These are phyloP conservation scores for Pichia thaimueangensis DNA, from an alignment of 805 yeast species.

Conservation along the genomic window DNA sequence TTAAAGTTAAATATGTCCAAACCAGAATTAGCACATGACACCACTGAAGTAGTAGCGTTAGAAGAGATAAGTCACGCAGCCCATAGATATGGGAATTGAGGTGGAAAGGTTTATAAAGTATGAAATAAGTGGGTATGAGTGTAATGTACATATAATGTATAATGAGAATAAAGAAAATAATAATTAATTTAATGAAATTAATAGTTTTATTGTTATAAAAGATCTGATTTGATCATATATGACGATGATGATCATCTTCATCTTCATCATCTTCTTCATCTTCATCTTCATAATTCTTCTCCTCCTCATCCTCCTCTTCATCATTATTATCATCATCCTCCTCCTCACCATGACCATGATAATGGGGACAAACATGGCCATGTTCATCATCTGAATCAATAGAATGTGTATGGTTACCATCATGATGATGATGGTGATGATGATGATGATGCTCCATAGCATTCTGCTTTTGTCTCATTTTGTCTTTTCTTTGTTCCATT, in stretches of 20 bases:
- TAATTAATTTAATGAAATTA: no score
- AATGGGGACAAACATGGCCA: background rate
- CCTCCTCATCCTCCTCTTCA: background rate
- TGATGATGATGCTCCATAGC: background rate
- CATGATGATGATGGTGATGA: background rate
- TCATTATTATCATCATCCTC: background rate
- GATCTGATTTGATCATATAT: no score
- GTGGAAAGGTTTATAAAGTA: no score
- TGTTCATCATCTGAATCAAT: background rate
- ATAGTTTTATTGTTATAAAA: no score
- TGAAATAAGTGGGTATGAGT: no score
- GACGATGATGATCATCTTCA: background rate
- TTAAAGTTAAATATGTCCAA: conserved; percentile 20
- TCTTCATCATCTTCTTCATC: background rate
- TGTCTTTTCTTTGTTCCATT: conserved; percentile 13
- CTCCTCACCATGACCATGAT: background rate
- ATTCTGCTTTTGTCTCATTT: conserved; percentile 8
- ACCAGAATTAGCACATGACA: no score
- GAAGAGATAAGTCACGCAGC: no score
- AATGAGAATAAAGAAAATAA: no score
- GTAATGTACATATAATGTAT: no score
- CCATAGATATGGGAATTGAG: no score
- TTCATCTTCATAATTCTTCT: background rate
- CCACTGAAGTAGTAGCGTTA: no score
- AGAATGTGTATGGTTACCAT: background rate